A percentile compares a stretch with the other conserved stretches of the same genome.
Conservation (phyloP, 306 rosid genomes). For the Mimosa bimucronata region DNA sequence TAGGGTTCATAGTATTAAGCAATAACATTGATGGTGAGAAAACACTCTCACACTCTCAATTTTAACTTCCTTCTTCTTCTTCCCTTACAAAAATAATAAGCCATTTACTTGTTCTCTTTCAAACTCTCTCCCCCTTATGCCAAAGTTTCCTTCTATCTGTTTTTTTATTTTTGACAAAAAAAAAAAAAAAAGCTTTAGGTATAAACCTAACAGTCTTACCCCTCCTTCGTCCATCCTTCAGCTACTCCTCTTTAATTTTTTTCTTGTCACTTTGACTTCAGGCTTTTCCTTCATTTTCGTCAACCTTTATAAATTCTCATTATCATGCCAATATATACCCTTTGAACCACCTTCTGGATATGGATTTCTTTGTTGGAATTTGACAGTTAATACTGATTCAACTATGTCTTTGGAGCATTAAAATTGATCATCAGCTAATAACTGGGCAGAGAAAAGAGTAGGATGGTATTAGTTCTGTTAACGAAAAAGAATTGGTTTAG, state of each 20-base stretch:
- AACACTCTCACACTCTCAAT: constrained; percentile 15
- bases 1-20: constrained; percentile 33
- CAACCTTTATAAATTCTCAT: background rate
- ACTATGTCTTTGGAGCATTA: background rate
- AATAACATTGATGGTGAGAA: constrained; percentile 21
- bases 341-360: background rate
- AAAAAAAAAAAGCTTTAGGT: constrained; percentile 40
- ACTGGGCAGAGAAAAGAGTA: background rate
- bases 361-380: background rate
- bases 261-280: constrained; percentile 34
- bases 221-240: constrained; percentile 19
- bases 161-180: background rate
- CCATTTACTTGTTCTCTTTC: constrained; percentile 22
- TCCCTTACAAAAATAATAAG: background rate
- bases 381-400: background rate
- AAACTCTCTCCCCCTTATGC: background rate
- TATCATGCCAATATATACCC: background rate
- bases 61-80: constrained; percentile 25
- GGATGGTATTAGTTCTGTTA: background rate
- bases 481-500: background rate
- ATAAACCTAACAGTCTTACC: constrained; percentile 59
- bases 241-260: constrained; percentile 20
- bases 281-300: constrained; percentile 16
- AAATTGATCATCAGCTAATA: background rate
- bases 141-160: background rate